Evolutionary conservation across 2,329 filamentous ascomycete species (phyloP), one percentile per base, ranked within the genome.

Genomic region (Geosmithia morbida): DNA sequence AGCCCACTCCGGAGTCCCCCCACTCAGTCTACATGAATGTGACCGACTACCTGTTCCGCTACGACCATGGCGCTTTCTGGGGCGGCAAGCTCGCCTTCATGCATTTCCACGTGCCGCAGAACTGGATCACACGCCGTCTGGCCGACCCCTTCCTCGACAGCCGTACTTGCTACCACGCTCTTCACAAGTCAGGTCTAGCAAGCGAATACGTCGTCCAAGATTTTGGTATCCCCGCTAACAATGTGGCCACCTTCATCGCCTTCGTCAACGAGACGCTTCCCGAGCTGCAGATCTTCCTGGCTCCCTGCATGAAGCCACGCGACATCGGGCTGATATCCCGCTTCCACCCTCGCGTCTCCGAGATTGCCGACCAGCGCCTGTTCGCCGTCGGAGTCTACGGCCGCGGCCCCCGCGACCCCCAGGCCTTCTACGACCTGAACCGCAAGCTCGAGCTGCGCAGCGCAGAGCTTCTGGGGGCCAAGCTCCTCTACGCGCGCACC

Each of bases 61-160:
- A 76, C 57, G 72, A 77, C 54, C 69, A 72, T 41, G 73, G 72
- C 44, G 71, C 68, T 17, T 77, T 77, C 60, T 76, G 72, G 72
- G 69, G 70, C 8, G 72, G 70, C 37, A 61, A 61, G 22, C 67
- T 66, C 19, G 69, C 70, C 2, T 75, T 74, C 56, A 59, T 61
- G 39, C 74, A 75, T 59, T 74, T 75, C 63, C 58, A 61, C 39
- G 68, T 65, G 16, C 72, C 71, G 2, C 72, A 74, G 61, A 75
- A 71, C 57, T 58, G 60, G 47, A 60, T 68, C 52, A 74, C 70
- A 1, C 63, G 71, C 20, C 69, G 66, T 59, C 66, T 70, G 44
- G 58, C 74, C 14, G 71, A 76, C 54, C 66, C 69, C 51, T 74
- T 75, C 56, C 58, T 71, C 46, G 70, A 74, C 52, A 75, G 71